phyloP scores from a whole-genome alignment of 768 basidiomycete species.

The Xerocomus spinulosus region DNA sequence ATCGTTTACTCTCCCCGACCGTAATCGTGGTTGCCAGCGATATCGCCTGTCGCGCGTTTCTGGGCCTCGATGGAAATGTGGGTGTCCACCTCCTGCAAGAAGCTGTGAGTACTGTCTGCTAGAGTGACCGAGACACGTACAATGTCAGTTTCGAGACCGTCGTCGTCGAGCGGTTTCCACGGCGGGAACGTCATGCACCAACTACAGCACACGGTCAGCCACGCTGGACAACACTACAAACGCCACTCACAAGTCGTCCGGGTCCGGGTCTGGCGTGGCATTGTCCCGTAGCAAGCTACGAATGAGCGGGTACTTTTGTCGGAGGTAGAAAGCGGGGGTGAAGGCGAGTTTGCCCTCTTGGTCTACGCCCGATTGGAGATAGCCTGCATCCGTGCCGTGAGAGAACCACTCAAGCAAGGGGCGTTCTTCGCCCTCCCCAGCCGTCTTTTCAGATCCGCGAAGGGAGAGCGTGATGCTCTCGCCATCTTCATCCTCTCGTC shows the following conservation, averaged over 20 bases:
- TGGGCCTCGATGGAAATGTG: not conserved
- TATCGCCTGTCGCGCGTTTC: not conserved
- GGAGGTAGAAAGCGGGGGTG: conserved; percentile 6
- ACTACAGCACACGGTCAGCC: not conserved
- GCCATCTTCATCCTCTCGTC: not conserved
- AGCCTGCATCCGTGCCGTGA: not conserved
- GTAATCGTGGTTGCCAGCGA: not conserved
- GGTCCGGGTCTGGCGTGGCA: conserved; percentile 6
- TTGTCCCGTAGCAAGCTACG: conserved; percentile 8
- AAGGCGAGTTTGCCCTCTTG: conserved; percentile 1
- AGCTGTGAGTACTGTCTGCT: not conserved
- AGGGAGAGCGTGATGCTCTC: conserved; percentile 11
- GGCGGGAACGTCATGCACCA: conserved; percentile 10
- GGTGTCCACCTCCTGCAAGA: not conserved
- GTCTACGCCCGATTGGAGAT: conserved; percentile 1
- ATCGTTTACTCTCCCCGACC: not conserved
- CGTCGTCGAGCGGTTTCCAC: conserved; percentile 12
- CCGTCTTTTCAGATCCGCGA: not conserved
- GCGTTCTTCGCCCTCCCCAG: not conserved
- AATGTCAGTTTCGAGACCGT: conserved; percentile 2
- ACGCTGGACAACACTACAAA: too few species aligned
- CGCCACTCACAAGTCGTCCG: conserved; percentile 10
- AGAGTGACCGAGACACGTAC: not conserved
- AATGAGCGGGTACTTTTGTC: conserved; percentile 10
- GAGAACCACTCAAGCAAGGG: conserved; percentile 6